Conservation (phyloP, 305 asterid genomes). For the Fraxinus latifolia region DNA sequence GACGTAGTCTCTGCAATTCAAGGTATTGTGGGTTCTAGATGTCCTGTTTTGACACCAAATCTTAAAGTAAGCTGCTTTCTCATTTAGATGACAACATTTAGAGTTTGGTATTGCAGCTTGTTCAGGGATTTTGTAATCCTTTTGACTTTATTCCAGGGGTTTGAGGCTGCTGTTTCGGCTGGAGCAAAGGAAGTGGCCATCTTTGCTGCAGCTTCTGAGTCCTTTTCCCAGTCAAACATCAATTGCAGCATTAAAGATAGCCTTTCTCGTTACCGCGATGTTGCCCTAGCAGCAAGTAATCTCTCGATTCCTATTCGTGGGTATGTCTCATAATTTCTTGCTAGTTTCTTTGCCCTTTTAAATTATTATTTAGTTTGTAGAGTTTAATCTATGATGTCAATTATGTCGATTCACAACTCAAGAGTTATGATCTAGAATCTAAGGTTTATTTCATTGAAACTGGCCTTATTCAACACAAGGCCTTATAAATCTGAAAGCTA, state of each 20-base stretch:
- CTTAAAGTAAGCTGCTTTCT: slow-evolving; percentile 51
- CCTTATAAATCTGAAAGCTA: not conserved
- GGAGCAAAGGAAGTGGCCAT: slow-evolving; percentile 94
- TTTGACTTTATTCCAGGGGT: slow-evolving; percentile 52
- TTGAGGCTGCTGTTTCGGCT: slow-evolving; percentile 73
- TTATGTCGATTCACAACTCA: not conserved
- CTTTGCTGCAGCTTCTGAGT: slow-evolving; percentile 91
- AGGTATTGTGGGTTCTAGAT: slow-evolving; percentile 48
- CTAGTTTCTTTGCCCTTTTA: slow-evolving; percentile 7
- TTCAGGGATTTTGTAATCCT: not conserved
- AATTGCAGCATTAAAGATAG: slow-evolving; percentile 82
- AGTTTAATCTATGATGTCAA: not conserved
- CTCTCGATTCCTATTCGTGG: slow-evolving; percentile 75
- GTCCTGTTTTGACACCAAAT: slow-evolving; percentile 89
- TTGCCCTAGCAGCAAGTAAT: slow-evolving; percentile 66
- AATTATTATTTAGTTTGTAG: slow-evolving; percentile 1
- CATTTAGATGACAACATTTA: slow-evolving; percentile 12
- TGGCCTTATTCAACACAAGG: not conserved
- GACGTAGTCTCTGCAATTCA: slow-evolving; percentile 69
- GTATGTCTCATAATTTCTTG: slow-evolving; percentile 38
- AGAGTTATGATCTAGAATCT: not conserved
- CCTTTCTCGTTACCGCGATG: slow-evolving; percentile 70
- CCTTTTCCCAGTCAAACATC: slow-evolving; percentile 72
- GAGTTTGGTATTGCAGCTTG: not conserved
- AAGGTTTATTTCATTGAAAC: not conserved